These are phyloP conservation scores for Arthroderma sp. DNA, from an alignment of 2,329 filamentous ascomycete genomes.

Conservation along the genomic window DNA sequence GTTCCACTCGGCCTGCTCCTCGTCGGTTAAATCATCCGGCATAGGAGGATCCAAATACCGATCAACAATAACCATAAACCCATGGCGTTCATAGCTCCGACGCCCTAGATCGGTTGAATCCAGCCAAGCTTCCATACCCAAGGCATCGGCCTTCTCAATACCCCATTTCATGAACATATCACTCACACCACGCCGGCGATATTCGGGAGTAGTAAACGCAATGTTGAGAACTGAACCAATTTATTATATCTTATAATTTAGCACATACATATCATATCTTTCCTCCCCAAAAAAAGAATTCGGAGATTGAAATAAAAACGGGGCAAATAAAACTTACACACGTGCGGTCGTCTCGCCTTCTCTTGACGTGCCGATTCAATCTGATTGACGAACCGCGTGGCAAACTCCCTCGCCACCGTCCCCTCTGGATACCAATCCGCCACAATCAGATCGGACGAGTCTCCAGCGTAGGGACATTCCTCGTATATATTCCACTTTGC, in stretches of 20 bases:
- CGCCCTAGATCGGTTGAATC: conserved; percentile 13
- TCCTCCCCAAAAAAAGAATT: too few species aligned
- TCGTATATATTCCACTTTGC: conserved; percentile 20
- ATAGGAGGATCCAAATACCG: conserved; percentile 3
- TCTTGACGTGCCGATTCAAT: conserved; percentile 9
- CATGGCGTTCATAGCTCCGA: conserved; percentile 10
- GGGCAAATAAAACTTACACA: conserved; percentile 9
- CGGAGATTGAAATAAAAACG: too few species aligned
- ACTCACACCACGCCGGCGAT: conserved; percentile 16
- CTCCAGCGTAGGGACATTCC: conserved; percentile 17
- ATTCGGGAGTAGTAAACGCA: conserved; percentile 15
- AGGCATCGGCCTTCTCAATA: conserved; percentile 14
- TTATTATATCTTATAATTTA: too few species aligned
- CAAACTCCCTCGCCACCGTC: conserved; percentile 11
- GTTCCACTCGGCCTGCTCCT: conserved; percentile 6
- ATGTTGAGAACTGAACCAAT: conserved; percentile 13
- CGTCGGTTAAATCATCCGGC: conserved; percentile 6
- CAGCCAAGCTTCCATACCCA: conserved; percentile 15
- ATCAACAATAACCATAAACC: conserved; percentile 7
- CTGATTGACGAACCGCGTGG: conserved; percentile 11
- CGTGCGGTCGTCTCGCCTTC: conserved; percentile 13
- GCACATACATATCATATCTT: too few species aligned
- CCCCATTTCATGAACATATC: conserved; percentile 17
- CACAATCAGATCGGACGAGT: neutral
- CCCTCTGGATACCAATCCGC: conserved; percentile 23